Percentiles rank a stretch among this genome's conserved stretches.
Conservation (phyloP, 1,139 yeast species). For the Debaryomycetaceae sp. region DNA sequence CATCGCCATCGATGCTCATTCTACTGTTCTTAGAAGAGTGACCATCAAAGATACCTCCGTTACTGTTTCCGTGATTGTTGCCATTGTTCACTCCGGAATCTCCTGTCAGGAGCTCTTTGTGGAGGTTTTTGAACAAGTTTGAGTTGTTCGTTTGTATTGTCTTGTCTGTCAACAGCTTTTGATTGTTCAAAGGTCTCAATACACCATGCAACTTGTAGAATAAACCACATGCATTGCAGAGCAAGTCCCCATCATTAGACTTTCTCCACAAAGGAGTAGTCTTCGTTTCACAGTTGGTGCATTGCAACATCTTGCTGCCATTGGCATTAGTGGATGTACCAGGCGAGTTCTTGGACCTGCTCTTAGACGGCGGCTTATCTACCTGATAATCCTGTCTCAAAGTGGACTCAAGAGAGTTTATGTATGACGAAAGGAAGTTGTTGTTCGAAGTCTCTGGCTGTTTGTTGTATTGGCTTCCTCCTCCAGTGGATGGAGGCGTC, state of each 20-base stretch:
- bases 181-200: constrained; percentile 35
- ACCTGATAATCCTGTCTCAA: constrained; percentile 25
- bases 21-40: neutral
- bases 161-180: constrained; percentile 14
- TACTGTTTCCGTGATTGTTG: neutral
- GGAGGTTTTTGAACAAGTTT: constrained; percentile 21
- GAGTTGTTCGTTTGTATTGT: constrained; percentile 22
- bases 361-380: constrained; percentile 7
- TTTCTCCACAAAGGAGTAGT: constrained; percentile 50
- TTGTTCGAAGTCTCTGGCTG: constrained; percentile 9
- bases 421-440: constrained; percentile 38
- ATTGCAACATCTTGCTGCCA: constrained; percentile 26
- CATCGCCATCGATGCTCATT: neutral
- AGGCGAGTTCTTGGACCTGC: constrained; percentile 1
- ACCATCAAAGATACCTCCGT: neutral
- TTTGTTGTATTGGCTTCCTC: neutral
- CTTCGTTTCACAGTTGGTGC: constrained; percentile 44
- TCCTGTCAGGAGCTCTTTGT: constrained; percentile 1
- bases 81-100: neutral
- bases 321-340: neutral
- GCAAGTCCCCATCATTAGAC: constrained; percentile 40
- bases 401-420: constrained; percentile 37
- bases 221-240: constrained; percentile 49
- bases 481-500: constrained; percentile 6
- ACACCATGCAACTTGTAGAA: constrained; percentile 47